These are phyloP conservation scores for Cyberlindnera subsufficiens DNA, from an alignment of 805 yeast genomes.

Conservation along the genomic window DNA sequence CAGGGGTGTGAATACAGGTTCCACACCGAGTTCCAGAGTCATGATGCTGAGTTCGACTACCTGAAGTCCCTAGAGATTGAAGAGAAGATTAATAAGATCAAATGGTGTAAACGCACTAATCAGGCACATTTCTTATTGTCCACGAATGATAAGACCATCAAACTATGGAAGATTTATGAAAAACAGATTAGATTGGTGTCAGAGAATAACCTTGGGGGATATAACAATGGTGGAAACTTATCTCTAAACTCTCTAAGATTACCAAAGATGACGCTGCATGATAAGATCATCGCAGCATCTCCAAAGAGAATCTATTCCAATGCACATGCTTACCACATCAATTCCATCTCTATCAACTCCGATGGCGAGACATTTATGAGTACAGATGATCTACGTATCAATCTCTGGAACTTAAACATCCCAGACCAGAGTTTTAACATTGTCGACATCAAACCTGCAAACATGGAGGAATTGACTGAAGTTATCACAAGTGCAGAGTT, in stretches of 20 bases:
- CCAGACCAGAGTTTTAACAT: slow-evolving; percentile 95
- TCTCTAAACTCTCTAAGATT: slow-evolving; percentile 50
- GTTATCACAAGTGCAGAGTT: slow-evolving; percentile 96
- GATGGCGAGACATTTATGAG: slow-evolving; percentile 94
- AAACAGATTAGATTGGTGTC: slow-evolving; percentile 87
- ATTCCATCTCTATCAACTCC: slow-evolving; percentile 88
- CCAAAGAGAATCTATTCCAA: slow-evolving; percentile 89
- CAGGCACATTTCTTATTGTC: slow-evolving; percentile 85
- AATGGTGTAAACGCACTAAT: slow-evolving; percentile 88
- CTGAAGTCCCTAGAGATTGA: slow-evolving; percentile 93
- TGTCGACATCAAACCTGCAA: slow-evolving; percentile 95
- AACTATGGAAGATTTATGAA: slow-evolving; percentile 94
- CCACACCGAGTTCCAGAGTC: slow-evolving; percentile 95
- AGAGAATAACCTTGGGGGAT: slow-evolving; percentile 75
- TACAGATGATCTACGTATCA: slow-evolving; percentile 91
- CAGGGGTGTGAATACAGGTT: slow-evolving; percentile 88
- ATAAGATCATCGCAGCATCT: slow-evolving; percentile 89
- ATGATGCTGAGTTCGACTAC: slow-evolving; percentile 98
- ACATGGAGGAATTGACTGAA: slow-evolving; percentile 98
- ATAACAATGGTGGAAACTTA: slow-evolving; percentile 15
- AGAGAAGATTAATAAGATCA: slow-evolving; percentile 95
- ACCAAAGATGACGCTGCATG: slow-evolving; percentile 90
- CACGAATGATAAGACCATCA: slow-evolving; percentile 97
- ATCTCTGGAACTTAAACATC: slow-evolving; percentile 90
- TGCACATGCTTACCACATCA: slow-evolving; percentile 97